Base-by-base conservation (phyloP, 768 basidiomycete species). In the Pleurotus salmoneostramineus region DNA sequence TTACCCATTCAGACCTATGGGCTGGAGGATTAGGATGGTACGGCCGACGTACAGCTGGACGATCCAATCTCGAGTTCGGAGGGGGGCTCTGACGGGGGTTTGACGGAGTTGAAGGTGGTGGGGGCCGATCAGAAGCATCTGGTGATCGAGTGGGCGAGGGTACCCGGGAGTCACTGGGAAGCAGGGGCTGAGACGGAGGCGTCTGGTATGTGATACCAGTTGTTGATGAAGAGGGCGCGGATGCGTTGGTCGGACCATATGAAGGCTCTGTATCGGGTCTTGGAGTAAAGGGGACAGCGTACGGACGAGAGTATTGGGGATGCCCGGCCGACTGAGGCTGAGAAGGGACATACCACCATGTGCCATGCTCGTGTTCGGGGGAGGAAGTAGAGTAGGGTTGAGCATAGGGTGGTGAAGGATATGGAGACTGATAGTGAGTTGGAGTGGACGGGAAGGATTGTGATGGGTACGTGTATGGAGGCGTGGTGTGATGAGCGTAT, bases 1-100 rank as follows among this genome's bases (percentile, higher is more conserved):
- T 93, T 1, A 94, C 94, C 91, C 90, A 95, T 58, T 93, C 91
- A 5, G 91, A 92, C 11, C 92, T 83, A 55, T 89, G 79, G 8
- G 83, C 73, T 10, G 89, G 88, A 0, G 86, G 82, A 57, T 84
- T 87, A 2, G 88, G 88, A 61, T 90, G 89, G 63, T 86, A 89
- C 17, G 79, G 64, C 6, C 81, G 79, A 43, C 87, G 84, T 27
- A 73, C 65, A 4, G 71, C 35, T 0, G 72, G 69, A 33, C 63
- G 73, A 12, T 75, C 72, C 21, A 21, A 15, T 6, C 34, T 31
- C 14, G 27, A 10, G 50, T 14, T 14, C 15, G n/a, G 21, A 31
- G 14, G 27, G 17, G 36, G 6, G 42, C 17, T 34, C 12, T n/a
- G 5, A 3, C 1, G 8, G 0, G 40, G 33, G 14, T 17, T 45